Evolutionary conservation across 345 rosid genomes (phyloP), one percentile per base, ranked within the genome.

Genomic region (Camelina sativa): DNA sequence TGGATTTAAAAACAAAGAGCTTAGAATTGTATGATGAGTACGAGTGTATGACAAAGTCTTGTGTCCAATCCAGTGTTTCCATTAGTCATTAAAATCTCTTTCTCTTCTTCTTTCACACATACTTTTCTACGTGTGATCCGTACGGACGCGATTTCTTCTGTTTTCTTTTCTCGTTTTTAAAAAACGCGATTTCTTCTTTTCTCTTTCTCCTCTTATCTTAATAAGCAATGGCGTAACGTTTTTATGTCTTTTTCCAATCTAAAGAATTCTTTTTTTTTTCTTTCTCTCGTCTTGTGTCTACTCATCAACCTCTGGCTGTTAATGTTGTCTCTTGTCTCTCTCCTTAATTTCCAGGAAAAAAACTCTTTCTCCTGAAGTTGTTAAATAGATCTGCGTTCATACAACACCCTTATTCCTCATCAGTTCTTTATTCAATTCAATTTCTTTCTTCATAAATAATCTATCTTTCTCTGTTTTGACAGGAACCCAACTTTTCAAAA

Each of bases 321-420:
- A n/a, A 5, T 32, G 17, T 63, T 48, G n/a, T 28, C 37, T 6
- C 2, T 32, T 20, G 35, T 52, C 66, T 74, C 64, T 62, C 48
- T 19, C 67, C 62, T 71, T 41, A 3, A 65, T 16, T 78, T 66
- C 61, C 77, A 65, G 7, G 65, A 73, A 60, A 77, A 66, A n/a
- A 6, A 38, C 50, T 41, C 67, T 53, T 71, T 59, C 67, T 41
- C 62, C 34, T 61, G 38, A 11, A 25, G 6, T 22, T 7, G 41
- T 62, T 55, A 69, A 11, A 34, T 44, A 76, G 72, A 76, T 71
- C 80, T 77, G 76, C 65, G 72, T 77, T 65, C 80, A 77, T 65
- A 65, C 67, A 32, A 5, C 22, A 34, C 57, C 37, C 8, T 34
- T 34, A 37, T 10, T 46, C 6, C 13, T 38, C 34, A 25, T 11